Evolutionary conservation across 495 filamentous ascomycete genomes (phyloP).

Genomic region (Astrothelium macrocarpum): DNA sequence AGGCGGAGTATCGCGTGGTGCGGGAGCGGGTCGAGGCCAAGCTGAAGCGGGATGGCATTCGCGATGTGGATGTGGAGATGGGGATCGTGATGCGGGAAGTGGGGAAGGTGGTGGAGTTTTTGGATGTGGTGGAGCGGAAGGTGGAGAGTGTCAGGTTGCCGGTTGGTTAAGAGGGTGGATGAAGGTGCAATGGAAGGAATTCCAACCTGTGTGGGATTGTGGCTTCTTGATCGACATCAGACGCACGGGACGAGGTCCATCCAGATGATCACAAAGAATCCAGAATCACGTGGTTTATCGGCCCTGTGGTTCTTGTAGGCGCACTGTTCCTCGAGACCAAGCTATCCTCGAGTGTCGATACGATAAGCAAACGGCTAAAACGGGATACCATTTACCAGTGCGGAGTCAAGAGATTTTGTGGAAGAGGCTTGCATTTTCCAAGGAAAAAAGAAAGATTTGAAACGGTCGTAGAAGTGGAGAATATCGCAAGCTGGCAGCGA

Average conservation of each 20-base stretch:
- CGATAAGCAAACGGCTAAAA: too few relatives aligned
- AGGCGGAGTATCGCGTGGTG: slow-evolving; percentile 68
- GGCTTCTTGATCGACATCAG: background rate
- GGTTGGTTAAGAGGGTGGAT: background rate
- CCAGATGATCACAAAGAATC: background rate
- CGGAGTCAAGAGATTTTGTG: too few relatives aligned
- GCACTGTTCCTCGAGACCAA: too few relatives aligned
- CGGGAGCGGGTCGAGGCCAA: slow-evolving; percentile 59
- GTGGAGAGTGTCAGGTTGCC: slow-evolving; percentile 2
- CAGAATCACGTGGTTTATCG: background rate
- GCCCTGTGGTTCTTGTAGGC: too few relatives aligned
- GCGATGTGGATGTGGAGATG: slow-evolving; percentile 32
- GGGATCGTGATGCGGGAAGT: slow-evolving; percentile 46
- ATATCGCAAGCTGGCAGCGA: too few relatives aligned
- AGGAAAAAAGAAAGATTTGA: too few relatives aligned
- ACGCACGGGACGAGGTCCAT: background rate
- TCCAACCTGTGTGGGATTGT: background rate
- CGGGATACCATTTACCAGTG: too few relatives aligned
- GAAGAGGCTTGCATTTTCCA: too few relatives aligned
- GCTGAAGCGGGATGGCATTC: background rate
- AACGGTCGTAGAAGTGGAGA: too few relatives aligned
- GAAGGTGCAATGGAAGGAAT: background rate
- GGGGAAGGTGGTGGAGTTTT: slow-evolving; percentile 47
- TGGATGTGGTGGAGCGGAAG: slow-evolving; percentile 26
- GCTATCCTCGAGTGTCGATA: too few relatives aligned